Evolutionary conservation across 345 rosid species (phyloP).

Genomic region (Kernera saxatilis): DNA sequence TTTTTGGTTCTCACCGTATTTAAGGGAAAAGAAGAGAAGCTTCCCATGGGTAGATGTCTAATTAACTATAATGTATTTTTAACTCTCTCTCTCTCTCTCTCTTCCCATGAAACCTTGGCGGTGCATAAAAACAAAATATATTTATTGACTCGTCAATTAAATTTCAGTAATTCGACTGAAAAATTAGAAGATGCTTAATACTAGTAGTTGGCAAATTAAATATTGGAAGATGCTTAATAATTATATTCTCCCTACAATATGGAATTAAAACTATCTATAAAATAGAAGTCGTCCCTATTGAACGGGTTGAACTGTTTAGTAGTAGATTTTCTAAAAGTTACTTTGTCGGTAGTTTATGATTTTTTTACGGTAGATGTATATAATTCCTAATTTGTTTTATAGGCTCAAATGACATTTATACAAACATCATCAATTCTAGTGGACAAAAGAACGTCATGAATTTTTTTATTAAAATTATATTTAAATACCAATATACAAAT

Average conservation of each 20-base stretch:
- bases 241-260: background rate
- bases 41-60: constrained; percentile 23
- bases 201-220: background rate
- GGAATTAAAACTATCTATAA: background rate
- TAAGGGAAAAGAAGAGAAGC: constrained; percentile 28
- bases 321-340: background rate
- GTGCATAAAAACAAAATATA: constrained; percentile 12
- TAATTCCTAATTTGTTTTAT: background rate
- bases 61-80: constrained; percentile 1
- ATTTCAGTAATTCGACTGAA: background rate
- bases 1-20: background rate
- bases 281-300: background rate
- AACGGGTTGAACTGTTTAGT: no score
- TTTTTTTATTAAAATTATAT: no score
- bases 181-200: background rate
- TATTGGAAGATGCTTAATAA: background rate
- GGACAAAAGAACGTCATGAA: background rate
- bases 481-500: background rate
- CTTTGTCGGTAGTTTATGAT: constrained; percentile 7
- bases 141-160: background rate
- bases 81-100: background rate
- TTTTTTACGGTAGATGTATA: background rate
- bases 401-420: background rate
- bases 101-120: constrained; percentile 5
- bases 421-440: background rate